Evolutionary conservation across 768 basidiomycete genomes (phyloP), one percentile per base, ranked within the genome.

Genomic region (Exsudoporus frostii): DNA sequence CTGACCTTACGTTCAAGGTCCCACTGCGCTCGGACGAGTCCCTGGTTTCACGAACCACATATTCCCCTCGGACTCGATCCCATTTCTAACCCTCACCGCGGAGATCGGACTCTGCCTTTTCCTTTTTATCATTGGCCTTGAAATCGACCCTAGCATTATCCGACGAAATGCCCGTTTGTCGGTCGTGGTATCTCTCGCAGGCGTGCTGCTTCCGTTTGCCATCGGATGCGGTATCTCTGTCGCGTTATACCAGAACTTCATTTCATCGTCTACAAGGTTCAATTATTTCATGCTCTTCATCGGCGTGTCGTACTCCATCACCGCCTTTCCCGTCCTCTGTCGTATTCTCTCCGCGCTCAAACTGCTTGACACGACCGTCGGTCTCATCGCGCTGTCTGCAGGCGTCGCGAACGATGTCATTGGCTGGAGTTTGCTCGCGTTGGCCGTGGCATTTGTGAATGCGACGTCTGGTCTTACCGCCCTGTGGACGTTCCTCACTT

Each of bases 271-370:
- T 48, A 76, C 82, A 48, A 76, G 83, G 53, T 94, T 88, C 66
- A 84, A 90, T 0, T 79, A 97, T 66, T 98, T 98, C 72, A 85
- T 97, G 81, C 83, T 99, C 37, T 98, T 98, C 71, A 83, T 89
- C 29, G 93, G 92, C 25, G 92, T 96, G 8, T 90, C 93, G 0
- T 94, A 84, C 73, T 86, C 88, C 0, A 92, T 92, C 66, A 92
- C 90, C 0, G 90, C 90, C 0, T 92, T 92, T 61, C 91, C 92
- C 0, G 90, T 94, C 2, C 76, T 94, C n/a, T 92, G 89, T 71
- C 79, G 94, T 59, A 90, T 97, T 68, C 75, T 98, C 46, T 85
- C 87, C 0, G 92, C 95, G 62, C 81, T 96, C 37, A 92, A 95
- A 69, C 76, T 99, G 2, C 77, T 98, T 54, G 90, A 93, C 43